These are phyloP conservation scores for Penicillium italicum DNA, from an alignment of 2,329 filamentous ascomycete genomes.

Conservation along the genomic window DNA sequence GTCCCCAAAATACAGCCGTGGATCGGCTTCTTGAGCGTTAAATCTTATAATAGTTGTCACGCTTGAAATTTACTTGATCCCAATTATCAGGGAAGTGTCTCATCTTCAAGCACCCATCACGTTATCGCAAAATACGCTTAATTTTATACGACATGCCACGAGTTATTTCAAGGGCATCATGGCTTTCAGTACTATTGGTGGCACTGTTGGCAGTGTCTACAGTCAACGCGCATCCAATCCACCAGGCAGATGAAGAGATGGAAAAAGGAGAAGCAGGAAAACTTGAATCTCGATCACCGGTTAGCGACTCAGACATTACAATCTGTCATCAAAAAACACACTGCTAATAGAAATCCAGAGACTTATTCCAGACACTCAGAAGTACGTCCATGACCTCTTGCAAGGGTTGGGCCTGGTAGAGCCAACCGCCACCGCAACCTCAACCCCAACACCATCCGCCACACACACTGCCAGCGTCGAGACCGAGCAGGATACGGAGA, in stretches of 20 bases:
- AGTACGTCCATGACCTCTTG: slow-evolving; percentile 18
- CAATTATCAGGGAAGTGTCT: neutral
- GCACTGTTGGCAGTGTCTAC: slow-evolving; percentile 9
- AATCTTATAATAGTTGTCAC: neutral
- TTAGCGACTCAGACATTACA: neutral
- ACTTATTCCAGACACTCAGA: slow-evolving; percentile 20
- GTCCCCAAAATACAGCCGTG: neutral
- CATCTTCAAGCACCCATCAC: neutral
- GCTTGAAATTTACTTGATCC: neutral
- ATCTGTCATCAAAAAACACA: neutral
- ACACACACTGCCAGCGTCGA: neutral
- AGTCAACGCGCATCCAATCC: slow-evolving; percentile 16
- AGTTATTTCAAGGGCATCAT: neutral
- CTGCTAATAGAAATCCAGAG: slow-evolving; percentile 15
- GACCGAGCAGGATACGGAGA: neutral
- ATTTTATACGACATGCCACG: slow-evolving; percentile 6
- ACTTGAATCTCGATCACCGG: slow-evolving; percentile 18
- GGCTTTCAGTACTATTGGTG: neutral
- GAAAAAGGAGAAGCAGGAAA: neutral
- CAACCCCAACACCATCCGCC: slow-evolving; percentile 4
- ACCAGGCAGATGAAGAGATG: neutral
- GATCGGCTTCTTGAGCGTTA: neutral
- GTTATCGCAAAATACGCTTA: neutral
- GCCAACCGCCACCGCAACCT: slow-evolving; percentile 4
- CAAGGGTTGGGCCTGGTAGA: slow-evolving; percentile 16